Conservation (phyloP, 805 yeast species). For the Blastobotrys parvus region DNA sequence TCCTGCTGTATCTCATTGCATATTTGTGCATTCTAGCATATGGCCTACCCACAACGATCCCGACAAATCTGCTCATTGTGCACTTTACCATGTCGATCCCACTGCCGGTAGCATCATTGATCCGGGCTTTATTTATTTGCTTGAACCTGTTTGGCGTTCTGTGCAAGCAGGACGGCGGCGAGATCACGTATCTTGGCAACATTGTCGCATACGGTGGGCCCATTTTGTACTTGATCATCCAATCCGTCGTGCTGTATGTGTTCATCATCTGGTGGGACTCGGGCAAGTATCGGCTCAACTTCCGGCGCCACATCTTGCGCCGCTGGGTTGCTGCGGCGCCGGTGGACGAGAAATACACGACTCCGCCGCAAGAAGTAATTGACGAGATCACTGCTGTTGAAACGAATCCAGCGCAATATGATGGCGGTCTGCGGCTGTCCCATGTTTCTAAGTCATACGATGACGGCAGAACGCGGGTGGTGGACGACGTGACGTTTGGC, state of each 20-base stretch:
- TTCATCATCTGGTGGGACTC: conserved; percentile 29
- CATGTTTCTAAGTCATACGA: conserved; percentile 24
- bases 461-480: conserved; percentile 18
- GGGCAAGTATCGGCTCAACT: conserved; percentile 13
- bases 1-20: conserved; percentile 27
- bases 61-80: conserved; percentile 17
- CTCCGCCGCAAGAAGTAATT: conserved; percentile 18
- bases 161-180: conserved; percentile 19
- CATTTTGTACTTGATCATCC: conserved; percentile 25
- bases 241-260: conserved; percentile 18
- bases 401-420: conserved; percentile 11
- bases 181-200: conserved; percentile 23
- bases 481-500: conserved; percentile 30
- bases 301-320: too few relatives aligned
- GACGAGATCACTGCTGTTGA: conserved; percentile 22
- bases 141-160: conserved; percentile 28
- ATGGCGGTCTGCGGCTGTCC: conserved; percentile 22
- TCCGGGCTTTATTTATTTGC: conserved; percentile 25
- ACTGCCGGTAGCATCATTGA: conserved; percentile 24
- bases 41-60: conserved; percentile 23
- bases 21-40: conserved; percentile 25
- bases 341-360: conserved; percentile 12
- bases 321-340: conserved; percentile 11
- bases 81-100: conserved; percentile 26
- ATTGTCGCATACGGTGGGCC: conserved; percentile 30